These are phyloP conservation scores for Stemphylium beticola DNA, from an alignment of 2,329 filamentous ascomycete genomes.

Conservation along the genomic window DNA sequence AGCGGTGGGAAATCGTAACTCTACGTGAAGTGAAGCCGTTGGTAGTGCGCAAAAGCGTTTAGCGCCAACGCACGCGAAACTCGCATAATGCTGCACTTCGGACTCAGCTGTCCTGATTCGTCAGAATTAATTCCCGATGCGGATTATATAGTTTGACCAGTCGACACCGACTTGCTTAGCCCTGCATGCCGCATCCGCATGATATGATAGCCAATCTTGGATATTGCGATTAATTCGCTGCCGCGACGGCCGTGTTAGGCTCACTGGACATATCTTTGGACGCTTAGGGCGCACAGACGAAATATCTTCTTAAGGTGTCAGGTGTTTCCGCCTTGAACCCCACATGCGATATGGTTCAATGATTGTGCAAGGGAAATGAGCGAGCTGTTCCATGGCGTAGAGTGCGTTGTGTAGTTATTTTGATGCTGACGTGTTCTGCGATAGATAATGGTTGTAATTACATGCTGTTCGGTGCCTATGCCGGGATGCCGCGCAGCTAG, in stretches of 20 bases:
- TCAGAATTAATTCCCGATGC: not conserved
- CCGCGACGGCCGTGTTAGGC: not conserved
- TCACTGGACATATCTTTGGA: no score
- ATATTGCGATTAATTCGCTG: not conserved
- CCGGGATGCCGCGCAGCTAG: not conserved
- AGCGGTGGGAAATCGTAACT: not conserved
- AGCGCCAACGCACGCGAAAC: not conserved
- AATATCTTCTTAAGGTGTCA: not conserved
- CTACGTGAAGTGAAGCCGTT: constrained; percentile 3
- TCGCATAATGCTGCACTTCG: not conserved
- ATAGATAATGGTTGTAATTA: not conserved
- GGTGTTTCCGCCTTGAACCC: not conserved
- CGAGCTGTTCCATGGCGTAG: no score
- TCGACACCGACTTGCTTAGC: constrained; percentile 7
- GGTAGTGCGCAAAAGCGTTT: not conserved
- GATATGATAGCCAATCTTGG: not conserved
- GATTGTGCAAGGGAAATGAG: no score
- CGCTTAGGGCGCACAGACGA: not conserved
- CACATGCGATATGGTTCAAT: no score
- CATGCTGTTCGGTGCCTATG: not conserved
- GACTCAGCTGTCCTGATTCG: not conserved
- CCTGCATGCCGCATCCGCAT: constrained; percentile 13
- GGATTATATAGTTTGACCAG: constrained; percentile 7
- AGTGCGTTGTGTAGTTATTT: no score
- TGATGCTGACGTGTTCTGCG: no score